Percentiles rank a stretch among this genome's conserved stretches.
Conservation (phyloP, 371 early-diverging fungal species). For the Sporodiniella umbellata region DNA sequence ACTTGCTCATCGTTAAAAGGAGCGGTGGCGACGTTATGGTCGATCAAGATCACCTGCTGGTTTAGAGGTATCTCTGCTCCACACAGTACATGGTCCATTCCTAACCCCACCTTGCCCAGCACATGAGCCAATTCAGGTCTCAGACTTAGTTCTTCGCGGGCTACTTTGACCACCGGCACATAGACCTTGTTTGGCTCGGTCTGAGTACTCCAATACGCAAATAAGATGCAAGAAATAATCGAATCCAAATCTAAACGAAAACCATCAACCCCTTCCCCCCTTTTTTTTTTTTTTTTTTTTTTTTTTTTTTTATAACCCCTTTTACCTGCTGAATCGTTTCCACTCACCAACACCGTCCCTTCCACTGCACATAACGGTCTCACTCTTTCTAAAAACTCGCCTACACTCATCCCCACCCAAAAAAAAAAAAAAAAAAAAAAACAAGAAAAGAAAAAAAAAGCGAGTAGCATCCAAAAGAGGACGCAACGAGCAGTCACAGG, state of each 20-base stretch:
- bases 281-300: no score
- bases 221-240: slow-evolving; percentile 56
- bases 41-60: slow-evolving; percentile 44
- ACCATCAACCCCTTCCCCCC: no score
- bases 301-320: not conserved
- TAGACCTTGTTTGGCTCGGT: slow-evolving; percentile 13
- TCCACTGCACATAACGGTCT: not conserved
- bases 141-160: slow-evolving; percentile 55
- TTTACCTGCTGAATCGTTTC: slow-evolving; percentile 74
- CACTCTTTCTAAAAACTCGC: no score
- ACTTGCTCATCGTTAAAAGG: slow-evolving; percentile 43
- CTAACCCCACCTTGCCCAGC: slow-evolving; percentile 23
- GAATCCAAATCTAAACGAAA: slow-evolving; percentile 79
- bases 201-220: slow-evolving; percentile 43
- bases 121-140: slow-evolving; percentile 64
- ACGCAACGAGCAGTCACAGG: no score
- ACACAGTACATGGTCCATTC: slow-evolving; percentile 21
- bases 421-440: not conserved
- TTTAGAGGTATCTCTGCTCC: slow-evolving; percentile 20
- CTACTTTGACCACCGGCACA: slow-evolving; percentile 63
- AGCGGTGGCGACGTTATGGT: slow-evolving; percentile 59
- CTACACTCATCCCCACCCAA: no score
- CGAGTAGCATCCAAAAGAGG: no score
- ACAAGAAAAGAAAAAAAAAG: not conserved
- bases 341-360: slow-evolving; percentile 46